phyloP scores from a whole-genome alignment of 805 yeast genomes.

The Ogataea paradorogensis region DNA sequence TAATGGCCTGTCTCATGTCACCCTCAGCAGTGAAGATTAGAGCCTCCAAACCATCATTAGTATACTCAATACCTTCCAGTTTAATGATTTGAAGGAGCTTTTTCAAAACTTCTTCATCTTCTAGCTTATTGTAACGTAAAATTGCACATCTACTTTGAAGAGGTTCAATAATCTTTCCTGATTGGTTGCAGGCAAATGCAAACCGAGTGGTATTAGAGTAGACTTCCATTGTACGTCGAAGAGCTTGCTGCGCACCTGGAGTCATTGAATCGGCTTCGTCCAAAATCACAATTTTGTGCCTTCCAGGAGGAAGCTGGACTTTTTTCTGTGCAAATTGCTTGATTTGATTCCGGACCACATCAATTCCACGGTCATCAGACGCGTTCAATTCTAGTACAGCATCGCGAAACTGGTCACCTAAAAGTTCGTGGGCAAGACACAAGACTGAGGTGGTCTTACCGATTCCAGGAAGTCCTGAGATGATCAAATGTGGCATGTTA shows the following conservation, averaged over 20 bases:
- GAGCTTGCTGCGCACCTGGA: constrained; percentile 93
- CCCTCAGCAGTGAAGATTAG: constrained; percentile 95
- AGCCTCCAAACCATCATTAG: constrained; percentile 91
- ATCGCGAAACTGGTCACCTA: constrained; percentile 63
- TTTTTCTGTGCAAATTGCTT: constrained; percentile 96
- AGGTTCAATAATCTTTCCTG: constrained; percentile 94
- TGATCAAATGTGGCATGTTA: constrained; percentile 94
- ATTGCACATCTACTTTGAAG: constrained; percentile 96
- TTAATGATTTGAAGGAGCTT: constrained; percentile 70
- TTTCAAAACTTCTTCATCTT: constrained; percentile 80
- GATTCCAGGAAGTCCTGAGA: constrained; percentile 95
- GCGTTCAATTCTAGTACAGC: constrained; percentile 95
- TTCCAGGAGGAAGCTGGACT: constrained; percentile 79
- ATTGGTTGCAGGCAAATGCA: constrained; percentile 97
- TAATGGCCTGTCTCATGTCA: constrained; percentile 97
- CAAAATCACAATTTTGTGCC: constrained; percentile 87
- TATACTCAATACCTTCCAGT: constrained; percentile 68
- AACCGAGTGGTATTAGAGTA: constrained; percentile 94
- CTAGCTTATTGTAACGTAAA: constrained; percentile 73
- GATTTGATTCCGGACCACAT: constrained; percentile 89
- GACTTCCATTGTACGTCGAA: constrained; percentile 92
- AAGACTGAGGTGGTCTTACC: constrained; percentile 95
- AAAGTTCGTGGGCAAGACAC: constrained; percentile 80
- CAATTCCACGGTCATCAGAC: constrained; percentile 96
- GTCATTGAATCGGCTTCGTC: constrained; percentile 98